Evolutionary conservation across 2,329 filamentous ascomycete species (phyloP), one percentile per base, ranked within the genome.

Genomic region (Arthrobotrys entomopaga): DNA sequence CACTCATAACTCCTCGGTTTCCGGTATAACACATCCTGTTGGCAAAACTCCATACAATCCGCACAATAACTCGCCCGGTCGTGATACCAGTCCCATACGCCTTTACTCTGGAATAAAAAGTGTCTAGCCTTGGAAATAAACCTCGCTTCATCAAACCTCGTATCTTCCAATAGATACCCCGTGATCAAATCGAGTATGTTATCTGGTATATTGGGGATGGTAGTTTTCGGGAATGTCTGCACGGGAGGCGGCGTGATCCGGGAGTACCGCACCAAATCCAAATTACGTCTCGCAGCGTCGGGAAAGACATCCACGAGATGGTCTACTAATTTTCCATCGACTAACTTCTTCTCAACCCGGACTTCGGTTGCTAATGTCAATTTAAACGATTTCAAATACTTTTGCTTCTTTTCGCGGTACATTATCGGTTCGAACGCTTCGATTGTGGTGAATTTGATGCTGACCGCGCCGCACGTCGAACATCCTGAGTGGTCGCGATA

Each of bases 361-460:
- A 57, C 16, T 40, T 69, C 65, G 0, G 65, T 56, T 0, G 65
- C 65, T 1, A 69, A 40, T 3, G 40, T 29, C 53, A 57, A n/a
- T 11, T 19, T 42, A 15, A 57, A 42, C 5, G 26, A 26, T 43
- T 20, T 57, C 6, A 43, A 10, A 26, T 40, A 7, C 52, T 7
- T 6, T 26, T 40, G 19, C 38, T 16, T 57, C 52, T 15, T 40
- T n/a, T 34, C n/a, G 7, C 15, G n/a, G 11, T n/a, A 20, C 40
- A 16, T 34, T 15, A 57, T 57, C 4, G 53, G 53, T 26, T 42
- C 42, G 26, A 70, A 70, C 0, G 58, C 58, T 48, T 70, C 65
- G 0, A 70, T 43, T 7, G 26, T 38, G 0, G 58, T 63, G 19
- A 63, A 70, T 58, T 70, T 70, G 0, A 70, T 52, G n/a, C 65